Percentiles rank a stretch among this genome's conserved stretches.
These are phyloP conservation scores for Zalaria sp. DNA, from an alignment of 2,329 filamentous ascomycete genomes.

Conservation along the genomic window DNA sequence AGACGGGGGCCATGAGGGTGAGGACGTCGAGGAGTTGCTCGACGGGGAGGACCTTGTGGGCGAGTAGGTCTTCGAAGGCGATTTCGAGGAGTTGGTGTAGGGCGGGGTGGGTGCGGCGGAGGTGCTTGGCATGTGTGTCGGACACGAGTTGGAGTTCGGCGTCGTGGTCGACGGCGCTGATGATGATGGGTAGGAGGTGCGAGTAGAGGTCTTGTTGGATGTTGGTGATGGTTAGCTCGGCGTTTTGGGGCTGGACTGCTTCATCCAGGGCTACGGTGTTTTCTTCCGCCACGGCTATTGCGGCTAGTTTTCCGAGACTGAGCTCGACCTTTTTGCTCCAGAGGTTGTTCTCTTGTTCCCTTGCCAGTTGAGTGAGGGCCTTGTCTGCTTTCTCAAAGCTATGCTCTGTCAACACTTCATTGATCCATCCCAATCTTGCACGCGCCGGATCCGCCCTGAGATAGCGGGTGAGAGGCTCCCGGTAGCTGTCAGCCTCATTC, in stretches of 20 bases:
- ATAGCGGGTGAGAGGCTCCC: slow-evolving; percentile 61
- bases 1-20: slow-evolving; percentile 55
- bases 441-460: slow-evolving; percentile 58
- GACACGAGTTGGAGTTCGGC: slow-evolving; percentile 60
- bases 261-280: slow-evolving; percentile 6
- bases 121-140: slow-evolving; percentile 5
- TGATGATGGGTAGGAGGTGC: slow-evolving; percentile 54
- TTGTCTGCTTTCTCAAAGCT: slow-evolving; percentile 61
- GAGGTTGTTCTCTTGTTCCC: slow-evolving; percentile 58
- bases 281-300: slow-evolving; percentile 45
- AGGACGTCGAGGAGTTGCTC: slow-evolving; percentile 58
- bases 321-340: slow-evolving; percentile 93
- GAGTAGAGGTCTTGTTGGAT: slow-evolving; percentile 69
- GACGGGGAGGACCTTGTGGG: slow-evolving; percentile 50
- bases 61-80: slow-evolving; percentile 54
- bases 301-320: slow-evolving; percentile 68
- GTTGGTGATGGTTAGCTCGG: slow-evolving; percentile 52
- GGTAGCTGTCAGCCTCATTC: slow-evolving; percentile 52
- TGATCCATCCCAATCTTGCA: slow-evolving; percentile 83
- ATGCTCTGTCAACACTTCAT: slow-evolving; percentile 66
- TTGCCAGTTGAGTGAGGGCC: slow-evolving; percentile 56
- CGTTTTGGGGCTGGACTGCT: slow-evolving; percentile 20
- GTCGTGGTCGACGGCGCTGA: slow-evolving; percentile 62
- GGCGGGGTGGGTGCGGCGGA: slow-evolving; percentile 40
- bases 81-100: slow-evolving; percentile 59